Percentiles rank a stretch among this genome's conserved stretches.
Evolutionary conservation across 192 early-diverging fungal genomes (phyloP).

Genomic region (Backusella westeae): DNA sequence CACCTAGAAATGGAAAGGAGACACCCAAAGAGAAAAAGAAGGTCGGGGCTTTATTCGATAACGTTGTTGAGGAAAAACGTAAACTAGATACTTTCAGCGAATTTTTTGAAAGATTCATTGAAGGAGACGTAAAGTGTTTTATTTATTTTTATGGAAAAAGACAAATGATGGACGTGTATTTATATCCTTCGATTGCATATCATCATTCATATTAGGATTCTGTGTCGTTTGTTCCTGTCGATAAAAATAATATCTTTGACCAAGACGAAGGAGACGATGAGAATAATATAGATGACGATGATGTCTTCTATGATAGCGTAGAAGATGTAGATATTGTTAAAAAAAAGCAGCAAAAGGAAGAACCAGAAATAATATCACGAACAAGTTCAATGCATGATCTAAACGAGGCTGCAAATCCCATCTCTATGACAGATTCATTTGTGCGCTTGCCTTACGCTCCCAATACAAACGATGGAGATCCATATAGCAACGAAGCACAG

Average conservation of each 20-base stretch:
- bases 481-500: neutral
- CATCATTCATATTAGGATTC: neutral
- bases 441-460: conserved; percentile 50
- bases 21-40: neutral
- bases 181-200: neutral
- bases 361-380: conserved; percentile 7
- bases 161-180: neutral
- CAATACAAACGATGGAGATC: conserved; percentile 38
- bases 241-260: neutral
- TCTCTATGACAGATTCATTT: conserved; percentile 49
- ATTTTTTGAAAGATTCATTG: conserved; percentile 13
- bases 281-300: conserved; percentile 7
- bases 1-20: neutral
- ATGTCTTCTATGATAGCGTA: conserved; percentile 23
- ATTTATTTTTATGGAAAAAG: neutral
- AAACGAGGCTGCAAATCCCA: conserved; percentile 25
- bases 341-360: neutral
- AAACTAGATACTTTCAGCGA: conserved; percentile 2
- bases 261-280: neutral
- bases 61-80: neutral
- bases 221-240: neutral
- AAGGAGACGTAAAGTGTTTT: conserved; percentile 13
- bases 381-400: conserved; percentile 28
- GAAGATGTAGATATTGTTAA: conserved; percentile 22
- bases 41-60: neutral